These are phyloP conservation scores for Dictyostelium purpureum DNA, from an alignment of 78 protist species.

Conservation along the genomic window DNA sequence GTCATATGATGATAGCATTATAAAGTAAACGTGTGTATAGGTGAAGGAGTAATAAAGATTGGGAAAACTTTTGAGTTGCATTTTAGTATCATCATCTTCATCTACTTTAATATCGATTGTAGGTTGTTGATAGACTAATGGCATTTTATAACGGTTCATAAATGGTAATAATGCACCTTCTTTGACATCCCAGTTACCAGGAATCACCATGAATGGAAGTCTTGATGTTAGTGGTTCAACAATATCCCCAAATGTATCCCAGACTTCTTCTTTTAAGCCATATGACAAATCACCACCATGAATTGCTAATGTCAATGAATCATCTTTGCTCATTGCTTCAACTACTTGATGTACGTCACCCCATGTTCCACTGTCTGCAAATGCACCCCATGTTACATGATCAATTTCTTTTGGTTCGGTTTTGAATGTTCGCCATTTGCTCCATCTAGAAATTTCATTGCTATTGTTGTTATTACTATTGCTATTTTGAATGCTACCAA, in stretches of 20 bases:
- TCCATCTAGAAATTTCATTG: conserved; percentile 13
- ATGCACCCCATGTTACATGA: conserved; percentile 19
- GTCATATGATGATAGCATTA: conserved; percentile 64
- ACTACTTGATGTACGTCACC: conserved; percentile 14
- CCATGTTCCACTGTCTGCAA: conserved; percentile 58
- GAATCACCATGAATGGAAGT: conserved; percentile 46
- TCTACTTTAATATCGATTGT: neutral
- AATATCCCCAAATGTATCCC: conserved; percentile 64
- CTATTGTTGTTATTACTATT: neutral
- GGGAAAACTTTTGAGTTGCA: neutral
- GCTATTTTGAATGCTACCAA: neutral
- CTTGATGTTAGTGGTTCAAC: conserved; percentile 1
- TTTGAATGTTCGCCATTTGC: conserved; percentile 19
- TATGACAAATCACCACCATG: conserved; percentile 73
- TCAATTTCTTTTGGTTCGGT: conserved; percentile 1
- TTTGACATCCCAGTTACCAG: conserved; percentile 72
- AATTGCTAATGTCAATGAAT: neutral
- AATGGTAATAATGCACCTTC: conserved; percentile 32
- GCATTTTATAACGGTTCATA: conserved; percentile 46
- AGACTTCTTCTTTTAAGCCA: conserved; percentile 13
- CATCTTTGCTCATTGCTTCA: neutral
- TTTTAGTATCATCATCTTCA: too few relatives aligned
- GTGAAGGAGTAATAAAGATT: conserved; percentile 12
- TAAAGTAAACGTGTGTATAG: conserved; percentile 22
- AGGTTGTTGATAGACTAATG: conserved; percentile 23